Conservation (phyloP, 257 asterid species). For the Nicotiana attenuata region DNA sequence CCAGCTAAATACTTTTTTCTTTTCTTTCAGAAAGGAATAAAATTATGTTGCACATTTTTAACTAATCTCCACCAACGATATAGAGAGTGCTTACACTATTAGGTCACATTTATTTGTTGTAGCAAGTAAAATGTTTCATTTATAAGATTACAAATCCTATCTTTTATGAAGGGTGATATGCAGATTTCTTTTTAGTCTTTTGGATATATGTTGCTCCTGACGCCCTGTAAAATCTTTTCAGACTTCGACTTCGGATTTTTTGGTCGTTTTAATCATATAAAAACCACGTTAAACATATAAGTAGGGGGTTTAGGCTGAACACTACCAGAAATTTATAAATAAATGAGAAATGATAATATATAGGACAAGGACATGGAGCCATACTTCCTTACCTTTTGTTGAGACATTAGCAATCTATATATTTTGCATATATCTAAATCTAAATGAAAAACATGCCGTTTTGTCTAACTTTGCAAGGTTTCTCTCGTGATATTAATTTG, state of each 20-base stretch:
- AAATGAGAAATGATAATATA: neutral
- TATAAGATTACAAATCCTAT: no score
- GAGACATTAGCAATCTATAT: no score
- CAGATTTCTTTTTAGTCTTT: no score
- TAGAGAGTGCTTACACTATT: no score
- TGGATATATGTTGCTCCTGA: no score
- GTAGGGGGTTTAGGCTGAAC: neutral
- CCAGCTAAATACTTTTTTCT: no score
- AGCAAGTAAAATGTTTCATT: no score
- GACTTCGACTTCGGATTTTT: neutral
- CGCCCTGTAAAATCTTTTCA: neutral
- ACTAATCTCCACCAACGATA: no score
- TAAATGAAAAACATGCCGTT: neutral
- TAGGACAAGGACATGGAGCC: neutral
- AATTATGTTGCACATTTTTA: no score
- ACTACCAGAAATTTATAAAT: neutral
- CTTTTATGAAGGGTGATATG: no score
- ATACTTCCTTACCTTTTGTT: neutral
- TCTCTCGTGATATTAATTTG: neutral
- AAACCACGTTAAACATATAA: neutral
- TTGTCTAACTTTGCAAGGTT: neutral
- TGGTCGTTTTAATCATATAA: neutral
- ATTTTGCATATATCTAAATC: neutral
- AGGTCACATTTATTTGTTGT: no score
- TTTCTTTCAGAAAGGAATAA: no score